These are phyloP conservation scores for Aureobasidium sp. DNA, from an alignment of 2,329 filamentous ascomycete species.

Conservation along the genomic window DNA sequence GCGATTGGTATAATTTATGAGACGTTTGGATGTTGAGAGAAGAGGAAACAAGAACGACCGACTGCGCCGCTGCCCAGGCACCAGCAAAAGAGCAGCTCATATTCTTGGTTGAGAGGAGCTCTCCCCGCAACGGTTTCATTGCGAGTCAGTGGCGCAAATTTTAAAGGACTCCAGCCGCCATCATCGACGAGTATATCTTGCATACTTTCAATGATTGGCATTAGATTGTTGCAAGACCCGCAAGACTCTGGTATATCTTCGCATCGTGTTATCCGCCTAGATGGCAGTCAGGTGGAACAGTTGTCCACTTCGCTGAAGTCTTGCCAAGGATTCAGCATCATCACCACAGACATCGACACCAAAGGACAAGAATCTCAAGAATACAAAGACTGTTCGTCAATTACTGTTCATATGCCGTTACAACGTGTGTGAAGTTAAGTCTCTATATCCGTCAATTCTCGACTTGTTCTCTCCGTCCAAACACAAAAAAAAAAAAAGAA, in stretches of 20 bases:
- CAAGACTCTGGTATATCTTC: too few species aligned
- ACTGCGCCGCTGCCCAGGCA: not conserved
- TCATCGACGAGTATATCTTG: not conserved
- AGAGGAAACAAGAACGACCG: not conserved
- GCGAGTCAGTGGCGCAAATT: slow-evolving; percentile 11
- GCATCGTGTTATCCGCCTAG: too few species aligned
- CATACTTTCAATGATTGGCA: not conserved
- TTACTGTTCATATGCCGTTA: slow-evolving; percentile 6
- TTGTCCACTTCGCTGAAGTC: too few species aligned
- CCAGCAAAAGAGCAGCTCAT: slow-evolving; percentile 1
- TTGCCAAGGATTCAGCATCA: not conserved
- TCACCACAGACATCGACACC: not conserved
- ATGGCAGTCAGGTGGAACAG: too few species aligned
- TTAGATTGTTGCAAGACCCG: not conserved
- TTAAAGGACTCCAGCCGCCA: not conserved
- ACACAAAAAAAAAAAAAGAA: not conserved
- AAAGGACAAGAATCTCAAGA: not conserved
- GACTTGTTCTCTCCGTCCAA: not conserved
- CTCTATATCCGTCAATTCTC: not conserved
- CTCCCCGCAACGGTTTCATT: slow-evolving; percentile 10
- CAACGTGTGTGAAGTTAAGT: slow-evolving; percentile 4
- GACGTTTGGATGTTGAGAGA: not conserved
- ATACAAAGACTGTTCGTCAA: not conserved
- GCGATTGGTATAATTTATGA: not conserved
- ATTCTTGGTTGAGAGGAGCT: not conserved